Conservation (phyloP, 2,329 filamentous ascomycete genomes). For the Fusarium pininemorale region DNA sequence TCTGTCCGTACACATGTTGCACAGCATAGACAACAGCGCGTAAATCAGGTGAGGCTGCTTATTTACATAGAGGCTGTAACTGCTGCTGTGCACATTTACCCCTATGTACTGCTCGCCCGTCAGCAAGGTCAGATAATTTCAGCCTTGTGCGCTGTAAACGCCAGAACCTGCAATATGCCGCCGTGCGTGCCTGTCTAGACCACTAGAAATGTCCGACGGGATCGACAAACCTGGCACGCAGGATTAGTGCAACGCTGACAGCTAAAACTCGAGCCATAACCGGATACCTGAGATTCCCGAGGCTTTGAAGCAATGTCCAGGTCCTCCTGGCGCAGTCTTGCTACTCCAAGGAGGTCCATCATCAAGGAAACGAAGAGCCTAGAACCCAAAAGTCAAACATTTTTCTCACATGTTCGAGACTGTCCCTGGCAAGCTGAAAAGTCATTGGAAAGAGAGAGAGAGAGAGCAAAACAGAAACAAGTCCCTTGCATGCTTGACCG, state of each 20-base stretch:
- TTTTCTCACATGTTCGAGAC: neutral
- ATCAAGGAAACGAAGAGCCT: slow-evolving; percentile 3
- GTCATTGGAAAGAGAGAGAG: neutral
- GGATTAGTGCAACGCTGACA: slow-evolving; percentile 30
- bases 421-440: slow-evolving; percentile 7
- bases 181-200: neutral
- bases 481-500: slow-evolving; percentile 24
- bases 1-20: neutral
- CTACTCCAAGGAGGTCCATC: neutral
- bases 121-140: slow-evolving; percentile 7
- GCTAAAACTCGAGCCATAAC: slow-evolving; percentile 6
- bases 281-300: slow-evolving; percentile 5
- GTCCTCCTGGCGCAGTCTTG: neutral
- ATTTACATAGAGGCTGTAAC: neutral
- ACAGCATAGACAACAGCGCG: neutral
- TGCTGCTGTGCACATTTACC: neutral
- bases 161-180: neutral
- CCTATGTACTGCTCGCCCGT: neutral
- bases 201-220: slow-evolving; percentile 30
- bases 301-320: neutral
- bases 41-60: slow-evolving; percentile 13
- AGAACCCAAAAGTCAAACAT: slow-evolving; percentile 13
- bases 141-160: slow-evolving; percentile 9
- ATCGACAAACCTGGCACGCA: slow-evolving; percentile 5
- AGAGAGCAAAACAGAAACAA: neutral